These are phyloP conservation scores for Ganoderma lucidum DNA, from an alignment of 1,284 basidiomycete species.

Conservation along the genomic window DNA sequence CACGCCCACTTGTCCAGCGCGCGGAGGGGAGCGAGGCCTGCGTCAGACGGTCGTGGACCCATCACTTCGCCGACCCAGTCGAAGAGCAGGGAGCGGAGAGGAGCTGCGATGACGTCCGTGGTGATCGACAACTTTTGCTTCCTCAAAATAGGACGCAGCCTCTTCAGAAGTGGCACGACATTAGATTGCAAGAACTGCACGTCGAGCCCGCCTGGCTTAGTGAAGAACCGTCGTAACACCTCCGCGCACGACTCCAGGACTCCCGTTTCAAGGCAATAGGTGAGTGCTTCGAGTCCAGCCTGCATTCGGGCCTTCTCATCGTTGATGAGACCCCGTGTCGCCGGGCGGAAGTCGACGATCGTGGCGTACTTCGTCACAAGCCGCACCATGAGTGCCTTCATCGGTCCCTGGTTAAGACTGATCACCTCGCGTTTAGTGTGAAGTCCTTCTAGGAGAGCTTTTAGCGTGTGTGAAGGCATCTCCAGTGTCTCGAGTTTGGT, in stretches of 20 bases:
- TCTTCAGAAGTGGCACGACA: neutral
- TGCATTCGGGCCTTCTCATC: neutral
- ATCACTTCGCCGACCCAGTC: neutral
- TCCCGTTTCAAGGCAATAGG: constrained; percentile 6
- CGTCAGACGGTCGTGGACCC: neutral
- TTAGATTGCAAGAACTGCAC: neutral
- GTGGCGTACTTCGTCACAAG: neutral
- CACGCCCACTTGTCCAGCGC: neutral
- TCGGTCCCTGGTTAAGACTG: neutral
- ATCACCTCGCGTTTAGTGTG: neutral
- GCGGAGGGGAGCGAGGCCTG: neutral
- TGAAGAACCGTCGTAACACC: neutral
- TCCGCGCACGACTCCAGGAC: neutral
- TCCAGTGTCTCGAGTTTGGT: neutral
- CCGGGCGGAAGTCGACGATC: neutral
- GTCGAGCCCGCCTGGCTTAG: neutral
- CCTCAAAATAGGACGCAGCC: neutral
- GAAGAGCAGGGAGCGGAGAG: neutral
- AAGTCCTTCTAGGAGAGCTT: neutral
- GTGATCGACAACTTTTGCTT: neutral
- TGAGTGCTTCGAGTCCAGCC: constrained; percentile 1
- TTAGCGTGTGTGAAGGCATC: neutral
- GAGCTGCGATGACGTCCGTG: neutral
- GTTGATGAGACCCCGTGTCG: neutral
- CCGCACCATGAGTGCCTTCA: neutral